phyloP scores from a whole-genome alignment of 2,329 filamentous ascomycete genomes.

The Cercospora beticola region DNA sequence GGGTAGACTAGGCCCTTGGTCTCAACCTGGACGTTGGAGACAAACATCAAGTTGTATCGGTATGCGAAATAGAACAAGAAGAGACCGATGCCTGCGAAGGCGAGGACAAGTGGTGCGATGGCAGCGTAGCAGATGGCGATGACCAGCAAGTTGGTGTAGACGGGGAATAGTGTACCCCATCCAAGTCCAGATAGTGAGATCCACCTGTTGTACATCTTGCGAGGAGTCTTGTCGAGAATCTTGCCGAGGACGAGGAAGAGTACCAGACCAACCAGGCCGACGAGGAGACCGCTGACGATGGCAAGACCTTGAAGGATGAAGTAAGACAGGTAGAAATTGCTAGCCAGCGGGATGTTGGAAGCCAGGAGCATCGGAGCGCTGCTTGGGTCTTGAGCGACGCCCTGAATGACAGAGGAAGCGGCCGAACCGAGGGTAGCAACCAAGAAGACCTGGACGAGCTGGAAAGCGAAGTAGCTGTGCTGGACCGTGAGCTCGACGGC shows the following conservation, averaged over 20 bases:
- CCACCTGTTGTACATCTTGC: conserved; percentile 78
- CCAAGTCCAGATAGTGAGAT: conserved; percentile 68
- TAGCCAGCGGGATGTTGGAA: conserved; percentile 66
- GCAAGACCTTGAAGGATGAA: conserved; percentile 89
- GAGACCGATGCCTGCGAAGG: conserved; percentile 77
- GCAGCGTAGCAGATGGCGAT: conserved; percentile 79
- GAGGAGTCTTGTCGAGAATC: conserved; percentile 72
- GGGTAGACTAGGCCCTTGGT: conserved; percentile 87
- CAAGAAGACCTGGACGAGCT: conserved; percentile 88
- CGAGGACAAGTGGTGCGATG: conserved; percentile 80
- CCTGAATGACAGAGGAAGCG: conserved; percentile 67
- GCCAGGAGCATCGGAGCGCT: conserved; percentile 35
- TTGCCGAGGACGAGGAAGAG: conserved; percentile 73
- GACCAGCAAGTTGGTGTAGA: conserved; percentile 74
- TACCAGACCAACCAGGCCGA: conserved; percentile 72
- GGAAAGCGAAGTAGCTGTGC: conserved; percentile 87
- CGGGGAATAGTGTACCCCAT: conserved; percentile 80
- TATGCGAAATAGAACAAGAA: conserved; percentile 82
- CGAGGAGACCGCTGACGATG: conserved; percentile 70
- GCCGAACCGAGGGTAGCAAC: conserved; percentile 80
- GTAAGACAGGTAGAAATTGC: conserved; percentile 95
- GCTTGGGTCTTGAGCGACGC: conserved; percentile 61
- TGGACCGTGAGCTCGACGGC: conserved; percentile 86
- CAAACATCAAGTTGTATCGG: conserved; percentile 87
- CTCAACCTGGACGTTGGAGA: conserved; percentile 77